phyloP scores from a whole-genome alignment of 305 asterid genomes.

The Rubia tinctorum region DNA sequence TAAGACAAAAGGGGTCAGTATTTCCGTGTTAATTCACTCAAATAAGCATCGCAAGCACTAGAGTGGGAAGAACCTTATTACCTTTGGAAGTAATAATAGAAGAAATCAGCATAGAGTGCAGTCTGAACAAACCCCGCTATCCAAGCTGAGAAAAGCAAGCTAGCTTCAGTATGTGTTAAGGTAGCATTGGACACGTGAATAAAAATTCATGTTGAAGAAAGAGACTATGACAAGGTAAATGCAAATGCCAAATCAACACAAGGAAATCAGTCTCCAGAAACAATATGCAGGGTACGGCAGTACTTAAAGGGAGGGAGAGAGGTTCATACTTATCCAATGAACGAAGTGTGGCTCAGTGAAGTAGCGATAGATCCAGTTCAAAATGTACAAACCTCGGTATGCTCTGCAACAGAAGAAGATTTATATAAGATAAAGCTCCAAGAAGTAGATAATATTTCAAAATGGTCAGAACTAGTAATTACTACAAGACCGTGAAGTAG shows the following conservation, averaged over 20 bases:
- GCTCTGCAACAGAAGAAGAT: constrained; percentile 51
- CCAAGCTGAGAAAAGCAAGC: constrained; percentile 58
- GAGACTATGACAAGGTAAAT: background rate
- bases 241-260: background rate
- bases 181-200: background rate
- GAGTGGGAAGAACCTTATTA: constrained; percentile 13
- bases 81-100: constrained; percentile 95
- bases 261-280: background rate
- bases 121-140: constrained; percentile 85
- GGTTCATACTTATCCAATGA: constrained; percentile 77
- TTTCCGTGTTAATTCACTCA: background rate
- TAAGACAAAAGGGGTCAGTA: background rate
- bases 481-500: background rate
- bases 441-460: background rate
- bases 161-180: background rate
- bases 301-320: constrained; percentile 20
- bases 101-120: constrained; percentile 85
- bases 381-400: constrained; percentile 74
- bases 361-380: constrained; percentile 96
- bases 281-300: background rate
- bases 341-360: constrained; percentile 80
- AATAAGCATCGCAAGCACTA: background rate
- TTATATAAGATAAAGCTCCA: background rate
- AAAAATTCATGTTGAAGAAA: background rate
- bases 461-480: background rate